Evolutionary conservation across 331 rosid species (phyloP).

Genomic region (Spiraea crenata): DNA sequence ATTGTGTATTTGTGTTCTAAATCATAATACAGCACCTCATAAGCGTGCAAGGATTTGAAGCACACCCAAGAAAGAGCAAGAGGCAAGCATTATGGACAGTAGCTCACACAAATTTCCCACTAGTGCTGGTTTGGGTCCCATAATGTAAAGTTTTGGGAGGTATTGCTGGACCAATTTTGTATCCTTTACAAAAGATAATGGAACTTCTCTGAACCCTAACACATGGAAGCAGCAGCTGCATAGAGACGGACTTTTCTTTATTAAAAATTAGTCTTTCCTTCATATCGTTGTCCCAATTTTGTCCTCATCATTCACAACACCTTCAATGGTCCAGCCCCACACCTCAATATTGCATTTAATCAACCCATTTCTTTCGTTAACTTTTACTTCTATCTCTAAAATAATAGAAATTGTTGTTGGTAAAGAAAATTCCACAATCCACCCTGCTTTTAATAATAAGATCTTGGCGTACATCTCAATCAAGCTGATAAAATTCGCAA

Average conservation of each 20-base stretch:
- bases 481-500: constrained; percentile 13
- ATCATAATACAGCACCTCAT: background rate
- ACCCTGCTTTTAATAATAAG: background rate
- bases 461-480: background rate
- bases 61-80: background rate
- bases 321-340: constrained; percentile 12
- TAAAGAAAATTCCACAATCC: background rate
- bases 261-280: constrained; percentile 13
- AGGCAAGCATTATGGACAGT: too few relatives aligned
- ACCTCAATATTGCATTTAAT: background rate
- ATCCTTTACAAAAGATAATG: constrained; percentile 18
- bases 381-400: too few relatives aligned
- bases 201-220: constrained; percentile 20
- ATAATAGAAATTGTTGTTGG: background rate
- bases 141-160: background rate
- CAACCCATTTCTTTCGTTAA: too few relatives aligned
- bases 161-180: constrained; percentile 5
- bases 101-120: background rate
- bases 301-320: constrained; percentile 18
- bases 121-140: constrained; percentile 5
- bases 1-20: background rate
- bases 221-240: constrained; percentile 35
- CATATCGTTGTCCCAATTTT: constrained; percentile 21
- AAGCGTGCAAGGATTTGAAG: constrained; percentile 15
- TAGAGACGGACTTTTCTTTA: constrained; percentile 24